Percentiles rank a stretch among this genome's conserved stretches.
Conservation (phyloP, 495 filamentous ascomycete genomes). For the Evernia prunastri region DNA sequence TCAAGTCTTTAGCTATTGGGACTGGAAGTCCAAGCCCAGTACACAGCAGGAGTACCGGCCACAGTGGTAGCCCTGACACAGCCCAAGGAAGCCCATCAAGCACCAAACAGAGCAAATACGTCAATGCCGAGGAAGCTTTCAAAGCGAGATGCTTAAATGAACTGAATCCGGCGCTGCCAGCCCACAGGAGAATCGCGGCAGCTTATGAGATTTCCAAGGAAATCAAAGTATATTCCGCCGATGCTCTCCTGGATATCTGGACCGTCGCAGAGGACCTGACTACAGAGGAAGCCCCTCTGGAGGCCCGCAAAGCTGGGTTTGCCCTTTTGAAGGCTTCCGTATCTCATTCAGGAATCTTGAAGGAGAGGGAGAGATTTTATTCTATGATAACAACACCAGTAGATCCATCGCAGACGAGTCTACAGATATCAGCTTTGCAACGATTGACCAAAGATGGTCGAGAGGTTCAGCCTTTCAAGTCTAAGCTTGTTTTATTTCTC, state of each 20-base stretch:
- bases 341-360: conserved; percentile 50
- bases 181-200: conserved; percentile 49
- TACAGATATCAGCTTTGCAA: conserved; percentile 56
- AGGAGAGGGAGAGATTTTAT: conserved; percentile 61
- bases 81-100: not conserved
- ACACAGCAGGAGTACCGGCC: not conserved
- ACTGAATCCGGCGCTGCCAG: conserved; percentile 32
- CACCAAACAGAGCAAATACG: not conserved
- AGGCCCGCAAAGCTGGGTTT: conserved; percentile 52
- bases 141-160: conserved; percentile 26
- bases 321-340: conserved; percentile 59
- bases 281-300: conserved; percentile 44
- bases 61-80: conserved; percentile 6
- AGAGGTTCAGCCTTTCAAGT: conserved; percentile 58
- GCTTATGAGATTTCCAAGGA: conserved; percentile 37
- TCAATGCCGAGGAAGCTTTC: conserved; percentile 11
- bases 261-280: conserved; percentile 58
- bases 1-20: conserved; percentile 4
- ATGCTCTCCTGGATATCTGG: conserved; percentile 46
- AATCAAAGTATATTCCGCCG: conserved; percentile 7
- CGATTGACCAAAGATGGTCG: conserved; percentile 58
- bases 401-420: conserved; percentile 52
- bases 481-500: conserved; percentile 52
- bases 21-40: not conserved
- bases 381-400: conserved; percentile 47